Evolutionary conservation across 139 green algal species (phyloP).

Genomic region (Astrephomene gubernaculifera): DNA sequence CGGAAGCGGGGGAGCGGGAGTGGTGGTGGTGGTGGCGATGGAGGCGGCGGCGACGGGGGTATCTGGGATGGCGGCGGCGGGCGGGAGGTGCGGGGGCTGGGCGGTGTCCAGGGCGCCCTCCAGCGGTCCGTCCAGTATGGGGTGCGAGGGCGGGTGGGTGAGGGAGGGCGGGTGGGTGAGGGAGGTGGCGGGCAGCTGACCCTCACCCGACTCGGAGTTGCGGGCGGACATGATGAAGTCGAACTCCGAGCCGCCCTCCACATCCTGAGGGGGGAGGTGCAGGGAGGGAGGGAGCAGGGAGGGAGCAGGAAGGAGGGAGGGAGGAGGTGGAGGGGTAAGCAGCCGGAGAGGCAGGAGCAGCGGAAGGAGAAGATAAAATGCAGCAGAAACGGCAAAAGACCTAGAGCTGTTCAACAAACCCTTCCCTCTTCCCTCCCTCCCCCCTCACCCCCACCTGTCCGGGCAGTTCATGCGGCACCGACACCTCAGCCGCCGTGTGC

Average conservation of each 20-base stretch:
- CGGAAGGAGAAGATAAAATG: background rate
- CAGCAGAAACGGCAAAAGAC: background rate
- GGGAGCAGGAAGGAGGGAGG: too few species aligned
- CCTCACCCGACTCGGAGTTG: background rate
- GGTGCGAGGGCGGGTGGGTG: too few species aligned
- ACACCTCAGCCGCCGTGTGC: conserved; percentile 33
- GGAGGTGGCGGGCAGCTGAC: background rate
- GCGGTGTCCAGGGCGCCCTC: too few species aligned
- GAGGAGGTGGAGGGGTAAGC: background rate
- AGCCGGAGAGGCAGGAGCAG: background rate
- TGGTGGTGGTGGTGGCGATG: background rate
- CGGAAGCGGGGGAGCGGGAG: background rate
- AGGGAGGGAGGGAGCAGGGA: background rate
- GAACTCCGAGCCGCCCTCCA: conserved; percentile 60
- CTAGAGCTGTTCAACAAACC: background rate
- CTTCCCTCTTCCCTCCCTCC: background rate
- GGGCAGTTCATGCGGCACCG: conserved; percentile 34
- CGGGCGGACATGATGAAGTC: conserved; percentile 44
- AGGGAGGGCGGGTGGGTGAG: too few species aligned
- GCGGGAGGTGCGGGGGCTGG: too few species aligned
- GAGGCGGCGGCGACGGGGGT: background rate
- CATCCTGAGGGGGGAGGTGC: conserved; percentile 21
- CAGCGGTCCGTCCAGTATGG: too few species aligned
- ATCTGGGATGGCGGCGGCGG: background rate
- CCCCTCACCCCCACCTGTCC: conserved; percentile 22